Conservation (phyloP, 768 basidiomycete species). For the Boletus huronensis region DNA sequence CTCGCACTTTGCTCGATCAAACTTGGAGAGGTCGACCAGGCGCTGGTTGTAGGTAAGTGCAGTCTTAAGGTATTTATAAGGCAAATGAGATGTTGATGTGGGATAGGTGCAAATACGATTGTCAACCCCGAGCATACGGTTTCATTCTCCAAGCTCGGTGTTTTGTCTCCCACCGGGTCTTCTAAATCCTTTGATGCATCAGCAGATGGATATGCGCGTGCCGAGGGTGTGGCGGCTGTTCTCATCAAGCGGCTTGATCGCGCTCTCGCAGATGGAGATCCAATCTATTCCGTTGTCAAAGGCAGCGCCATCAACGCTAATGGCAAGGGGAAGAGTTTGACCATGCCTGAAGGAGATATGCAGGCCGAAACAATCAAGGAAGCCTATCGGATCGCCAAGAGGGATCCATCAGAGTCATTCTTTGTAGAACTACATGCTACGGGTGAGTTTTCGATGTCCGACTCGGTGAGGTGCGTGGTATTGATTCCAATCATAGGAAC, state of each 20-base stretch:
- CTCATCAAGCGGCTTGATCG: slow-evolving; percentile 35
- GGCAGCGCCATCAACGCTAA: slow-evolving; percentile 34
- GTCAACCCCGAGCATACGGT: slow-evolving; percentile 28
- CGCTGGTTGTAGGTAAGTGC: slow-evolving; percentile 37
- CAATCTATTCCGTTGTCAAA: slow-evolving; percentile 29
- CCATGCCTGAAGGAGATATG: slow-evolving; percentile 34
- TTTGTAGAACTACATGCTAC: slow-evolving; percentile 51
- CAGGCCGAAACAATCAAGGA: slow-evolving; percentile 33
- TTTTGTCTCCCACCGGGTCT: slow-evolving; percentile 35
- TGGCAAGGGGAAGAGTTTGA: slow-evolving; percentile 34
- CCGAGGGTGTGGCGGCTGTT: slow-evolving; percentile 30
- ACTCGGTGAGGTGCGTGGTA: not conserved
- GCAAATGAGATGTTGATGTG: not conserved
- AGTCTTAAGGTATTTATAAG: not conserved
- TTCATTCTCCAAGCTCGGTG: slow-evolving; percentile 28
- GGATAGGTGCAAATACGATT: slow-evolving; percentile 27
- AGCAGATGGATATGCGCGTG: slow-evolving; percentile 32
- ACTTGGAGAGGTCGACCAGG: slow-evolving; percentile 45
- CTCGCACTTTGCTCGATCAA: slow-evolving; percentile 44
- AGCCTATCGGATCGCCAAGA: slow-evolving; percentile 28
- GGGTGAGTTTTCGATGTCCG: slow-evolving; percentile 18
- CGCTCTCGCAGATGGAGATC: slow-evolving; percentile 30
- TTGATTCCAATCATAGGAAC: slow-evolving; percentile 27
- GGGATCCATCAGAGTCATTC: slow-evolving; percentile 40
- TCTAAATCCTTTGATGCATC: slow-evolving; percentile 32